Percentiles rank a stretch among this genome's conserved stretches.
Evolutionary conservation across 1,284 basidiomycete genomes (phyloP).

Genomic region (Boletus sp.): DNA sequence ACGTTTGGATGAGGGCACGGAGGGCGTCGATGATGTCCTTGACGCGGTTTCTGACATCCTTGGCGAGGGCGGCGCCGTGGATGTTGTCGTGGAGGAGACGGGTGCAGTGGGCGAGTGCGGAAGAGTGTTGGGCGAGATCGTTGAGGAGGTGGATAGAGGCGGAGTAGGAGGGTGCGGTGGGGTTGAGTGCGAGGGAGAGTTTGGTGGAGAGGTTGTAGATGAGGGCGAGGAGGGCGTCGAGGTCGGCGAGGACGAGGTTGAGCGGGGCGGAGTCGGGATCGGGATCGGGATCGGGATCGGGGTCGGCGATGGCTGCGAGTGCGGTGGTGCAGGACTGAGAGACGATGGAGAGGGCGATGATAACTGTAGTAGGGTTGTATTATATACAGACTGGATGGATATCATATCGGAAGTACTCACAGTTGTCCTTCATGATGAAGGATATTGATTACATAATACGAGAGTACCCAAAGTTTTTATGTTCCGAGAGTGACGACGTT

Average conservation of each 20-base stretch:
- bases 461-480: too few relatives aligned
- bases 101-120: conserved; percentile 59
- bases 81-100: conserved; percentile 45
- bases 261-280: conserved; percentile 21
- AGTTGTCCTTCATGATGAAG: too few relatives aligned
- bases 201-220: conserved; percentile 64
- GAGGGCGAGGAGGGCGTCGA: conserved; percentile 59
- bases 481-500: too few relatives aligned
- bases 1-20: conserved; percentile 40
- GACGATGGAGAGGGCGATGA: conserved; percentile 35
- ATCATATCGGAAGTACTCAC: too few relatives aligned
- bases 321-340: conserved; percentile 48
- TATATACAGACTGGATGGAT: too few relatives aligned
- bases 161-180: conserved; percentile 53
- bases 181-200: conserved; percentile 62
- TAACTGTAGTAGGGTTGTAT: conserved; percentile 24
- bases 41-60: conserved; percentile 45
- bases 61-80: conserved; percentile 56
- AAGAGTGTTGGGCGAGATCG: conserved; percentile 54
- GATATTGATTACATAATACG: conserved; percentile 14
- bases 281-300: conserved; percentile 3
- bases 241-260: conserved; percentile 53
- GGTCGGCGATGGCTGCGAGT: conserved; percentile 29
- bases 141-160: conserved; percentile 56
- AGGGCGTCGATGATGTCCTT: conserved; percentile 49